A percentile compares a stretch with the other conserved stretches of the same genome.
phyloP scores from a whole-genome alignment of 2,329 filamentous ascomycete species.

The Ophiocordyceps australis region DNA sequence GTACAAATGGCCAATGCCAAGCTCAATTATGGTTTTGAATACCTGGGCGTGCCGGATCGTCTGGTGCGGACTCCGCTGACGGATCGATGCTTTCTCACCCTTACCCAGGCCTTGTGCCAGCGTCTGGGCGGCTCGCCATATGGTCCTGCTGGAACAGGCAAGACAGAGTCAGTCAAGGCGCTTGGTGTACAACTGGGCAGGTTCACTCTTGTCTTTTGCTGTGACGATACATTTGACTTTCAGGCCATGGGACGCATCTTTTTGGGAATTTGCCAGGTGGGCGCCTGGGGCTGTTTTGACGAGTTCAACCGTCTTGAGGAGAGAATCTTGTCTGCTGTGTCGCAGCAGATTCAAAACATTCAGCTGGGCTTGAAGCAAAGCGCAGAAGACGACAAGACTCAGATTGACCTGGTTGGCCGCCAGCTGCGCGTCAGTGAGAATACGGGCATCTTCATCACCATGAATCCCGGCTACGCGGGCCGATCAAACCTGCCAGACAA shows the following conservation, averaged over 20 bases:
- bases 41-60: conserved; percentile 87
- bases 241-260: conserved; percentile 99
- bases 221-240: conserved; percentile 98
- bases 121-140: conserved; percentile 93
- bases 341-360: conserved; percentile 98
- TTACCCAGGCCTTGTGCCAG: conserved; percentile 91
- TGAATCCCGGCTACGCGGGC: conserved; percentile 98
- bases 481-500: conserved; percentile 97
- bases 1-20: conserved; percentile 96
- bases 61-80: conserved; percentile 94
- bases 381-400: conserved; percentile 60
- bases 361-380: conserved; percentile 85
- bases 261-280: conserved; percentile 95
- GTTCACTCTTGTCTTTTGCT: conserved; percentile 98
- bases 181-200: conserved; percentile 89
- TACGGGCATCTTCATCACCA: conserved; percentile 98
- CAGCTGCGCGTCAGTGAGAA: conserved; percentile 80
- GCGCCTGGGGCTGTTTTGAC: conserved; percentile 98
- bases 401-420: conserved; percentile 88
- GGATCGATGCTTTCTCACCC: conserved; percentile 93
- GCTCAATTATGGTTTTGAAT: conserved; percentile 94
- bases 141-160: conserved; percentile 91
- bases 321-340: conserved; percentile 91
- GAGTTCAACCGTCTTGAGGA: conserved; percentile 99
- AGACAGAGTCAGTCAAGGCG: conserved; percentile 97